Conservation (phyloP, 768 basidiomycete genomes). For the Hericium alpestre region DNA sequence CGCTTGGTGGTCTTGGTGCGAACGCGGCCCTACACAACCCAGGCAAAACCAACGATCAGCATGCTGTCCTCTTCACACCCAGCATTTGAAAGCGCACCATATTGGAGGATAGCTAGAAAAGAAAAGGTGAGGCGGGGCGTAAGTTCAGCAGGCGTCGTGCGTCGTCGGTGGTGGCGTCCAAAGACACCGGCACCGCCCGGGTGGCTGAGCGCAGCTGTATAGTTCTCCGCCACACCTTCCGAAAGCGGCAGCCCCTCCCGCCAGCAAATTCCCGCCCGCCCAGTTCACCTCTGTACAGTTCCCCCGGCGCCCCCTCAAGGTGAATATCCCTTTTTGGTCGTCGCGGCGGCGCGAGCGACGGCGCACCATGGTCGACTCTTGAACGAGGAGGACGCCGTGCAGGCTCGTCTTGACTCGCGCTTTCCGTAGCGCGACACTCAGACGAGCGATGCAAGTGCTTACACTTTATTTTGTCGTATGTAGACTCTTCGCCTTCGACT, state of each 20-base stretch:
- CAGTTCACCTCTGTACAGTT: constrained; percentile 7
- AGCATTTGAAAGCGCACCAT: constrained; percentile 35
- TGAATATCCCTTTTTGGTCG: constrained; percentile 27
- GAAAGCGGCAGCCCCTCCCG: neutral
- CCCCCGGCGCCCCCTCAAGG: constrained; percentile 30
- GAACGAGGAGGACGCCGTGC: constrained; percentile 10
- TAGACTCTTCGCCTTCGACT: constrained; percentile 11
- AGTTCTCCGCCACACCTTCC: constrained; percentile 18
- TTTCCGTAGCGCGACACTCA: constrained; percentile 78
- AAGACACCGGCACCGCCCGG: constrained; percentile 17
- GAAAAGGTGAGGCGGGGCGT: constrained; percentile 14
- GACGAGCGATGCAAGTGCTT: constrained; percentile 42
- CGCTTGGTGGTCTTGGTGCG: constrained; percentile 99
- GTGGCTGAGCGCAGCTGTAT: constrained; percentile 27
- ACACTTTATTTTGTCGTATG: constrained; percentile 16
- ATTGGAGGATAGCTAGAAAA: constrained; percentile 20
- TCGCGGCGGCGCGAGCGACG: constrained; percentile 10
- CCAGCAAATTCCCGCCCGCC: neutral
- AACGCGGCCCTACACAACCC: constrained; percentile 75
- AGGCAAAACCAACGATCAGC: neutral
- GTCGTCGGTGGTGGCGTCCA: constrained; percentile 3
- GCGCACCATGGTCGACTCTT: constrained; percentile 11
- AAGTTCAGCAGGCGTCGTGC: constrained; percentile 16
- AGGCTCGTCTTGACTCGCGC: constrained; percentile 63
- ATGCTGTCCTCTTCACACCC: neutral